Conservation (phyloP, 208 protist species). For the Leptomonas pyrrhocoris region DNA sequence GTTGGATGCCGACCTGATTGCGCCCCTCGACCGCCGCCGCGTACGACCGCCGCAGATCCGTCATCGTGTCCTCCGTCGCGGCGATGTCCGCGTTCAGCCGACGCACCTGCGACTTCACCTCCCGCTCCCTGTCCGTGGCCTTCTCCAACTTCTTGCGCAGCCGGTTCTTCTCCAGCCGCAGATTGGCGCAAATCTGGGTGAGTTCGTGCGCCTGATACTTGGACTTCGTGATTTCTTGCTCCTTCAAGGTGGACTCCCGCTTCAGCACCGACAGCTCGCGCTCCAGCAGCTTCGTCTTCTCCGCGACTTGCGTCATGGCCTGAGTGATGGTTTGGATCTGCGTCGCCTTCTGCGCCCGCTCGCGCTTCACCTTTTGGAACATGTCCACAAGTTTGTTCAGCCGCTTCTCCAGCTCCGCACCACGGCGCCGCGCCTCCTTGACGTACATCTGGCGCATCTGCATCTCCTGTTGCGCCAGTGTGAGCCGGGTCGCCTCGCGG, state of each 20-base stretch:
- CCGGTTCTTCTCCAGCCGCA: constrained; percentile 87
- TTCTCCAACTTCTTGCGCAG: constrained; percentile 73
- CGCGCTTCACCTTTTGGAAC: constrained; percentile 93
- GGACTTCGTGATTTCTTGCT: constrained; percentile 82
- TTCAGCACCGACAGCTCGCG: constrained; percentile 93
- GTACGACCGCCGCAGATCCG: constrained; percentile 82
- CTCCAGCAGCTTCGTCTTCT: constrained; percentile 96
- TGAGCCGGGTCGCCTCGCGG: constrained; percentile 75
- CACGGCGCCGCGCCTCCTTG: constrained; percentile 59
- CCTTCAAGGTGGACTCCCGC: constrained; percentile 88
- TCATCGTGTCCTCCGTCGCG: constrained; percentile 87
- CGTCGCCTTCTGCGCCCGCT: constrained; percentile 92
- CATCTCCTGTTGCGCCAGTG: constrained; percentile 87
- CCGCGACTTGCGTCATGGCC: constrained; percentile 93
- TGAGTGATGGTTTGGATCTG: constrained; percentile 94
- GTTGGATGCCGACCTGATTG: constrained; percentile 95
- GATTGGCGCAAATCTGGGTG: constrained; percentile 60
- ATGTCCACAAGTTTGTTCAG: constrained; percentile 72
- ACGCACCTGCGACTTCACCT: constrained; percentile 89
- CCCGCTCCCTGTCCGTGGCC: constrained; percentile 64
- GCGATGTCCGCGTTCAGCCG: constrained; percentile 93
- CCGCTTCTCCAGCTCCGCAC: constrained; percentile 75
- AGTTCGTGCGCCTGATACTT: constrained; percentile 84
- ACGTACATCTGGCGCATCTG: constrained; percentile 79
- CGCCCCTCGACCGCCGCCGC: constrained; percentile 88